Conservation (phyloP, 2,329 filamentous ascomycete genomes). For the Penicillium sp. region DNA sequence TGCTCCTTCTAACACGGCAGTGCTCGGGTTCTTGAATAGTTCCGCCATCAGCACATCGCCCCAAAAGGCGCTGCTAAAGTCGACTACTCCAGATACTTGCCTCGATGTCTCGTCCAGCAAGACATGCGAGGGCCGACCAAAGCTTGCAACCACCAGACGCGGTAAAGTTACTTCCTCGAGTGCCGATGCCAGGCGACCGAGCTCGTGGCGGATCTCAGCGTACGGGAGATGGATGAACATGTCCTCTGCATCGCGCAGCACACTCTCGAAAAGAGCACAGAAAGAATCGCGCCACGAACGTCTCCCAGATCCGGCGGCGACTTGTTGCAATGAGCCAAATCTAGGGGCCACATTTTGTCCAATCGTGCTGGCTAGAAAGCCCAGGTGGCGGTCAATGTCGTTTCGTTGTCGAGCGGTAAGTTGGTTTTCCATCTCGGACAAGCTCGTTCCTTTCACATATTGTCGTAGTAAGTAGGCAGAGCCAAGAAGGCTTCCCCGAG, state of each 20-base stretch:
- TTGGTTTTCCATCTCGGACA: slow-evolving; percentile 30
- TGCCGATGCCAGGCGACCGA: slow-evolving; percentile 43
- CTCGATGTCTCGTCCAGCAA: slow-evolving; percentile 51
- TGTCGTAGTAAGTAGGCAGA: slow-evolving; percentile 40
- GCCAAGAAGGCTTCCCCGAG: slow-evolving; percentile 24
- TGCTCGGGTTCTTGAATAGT: slow-evolving; percentile 43
- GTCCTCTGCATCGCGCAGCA: slow-evolving; percentile 58
- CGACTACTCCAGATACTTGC: slow-evolving; percentile 51
- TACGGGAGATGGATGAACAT: slow-evolving; percentile 59
- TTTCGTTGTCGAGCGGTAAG: slow-evolving; percentile 31
- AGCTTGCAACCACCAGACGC: slow-evolving; percentile 51
- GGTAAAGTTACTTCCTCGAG: slow-evolving; percentile 54
- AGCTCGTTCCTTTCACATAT: slow-evolving; percentile 34
- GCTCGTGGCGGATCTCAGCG: slow-evolving; percentile 51
- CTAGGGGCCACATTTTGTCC: slow-evolving; percentile 46
- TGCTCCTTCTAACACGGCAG: slow-evolving; percentile 38
- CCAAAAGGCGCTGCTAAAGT: slow-evolving; percentile 56
- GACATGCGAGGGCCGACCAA: slow-evolving; percentile 51
- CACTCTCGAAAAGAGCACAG: slow-evolving; percentile 50
- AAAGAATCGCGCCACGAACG: slow-evolving; percentile 57
- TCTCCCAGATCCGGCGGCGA: slow-evolving; percentile 46
- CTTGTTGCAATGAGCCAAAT: slow-evolving; percentile 53
- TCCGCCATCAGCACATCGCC: slow-evolving; percentile 57
- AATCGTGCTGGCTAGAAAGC: slow-evolving; percentile 41
- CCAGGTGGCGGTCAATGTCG: slow-evolving; percentile 37